phyloP scores from a whole-genome alignment of 2,329 filamentous ascomycete genomes.

The Arachnomyces sp. region DNA sequence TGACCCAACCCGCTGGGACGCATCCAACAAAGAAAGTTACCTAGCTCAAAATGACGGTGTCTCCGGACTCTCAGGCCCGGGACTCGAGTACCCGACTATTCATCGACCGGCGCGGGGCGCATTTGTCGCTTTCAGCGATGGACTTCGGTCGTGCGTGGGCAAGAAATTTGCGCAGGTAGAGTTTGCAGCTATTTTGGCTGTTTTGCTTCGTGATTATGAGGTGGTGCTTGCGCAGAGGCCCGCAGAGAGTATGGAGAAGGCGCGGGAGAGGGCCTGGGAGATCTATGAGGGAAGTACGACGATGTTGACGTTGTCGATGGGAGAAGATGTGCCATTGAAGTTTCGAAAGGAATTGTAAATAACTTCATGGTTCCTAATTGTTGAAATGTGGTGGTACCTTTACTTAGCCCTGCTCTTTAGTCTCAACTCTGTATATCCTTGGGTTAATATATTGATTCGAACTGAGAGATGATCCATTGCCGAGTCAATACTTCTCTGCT shows the following conservation, averaged over 20 bases:
- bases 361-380: too few relatives aligned
- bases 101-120: constrained; percentile 13
- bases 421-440: too few relatives aligned
- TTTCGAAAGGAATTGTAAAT: constrained; percentile 10
- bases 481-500: too few relatives aligned
- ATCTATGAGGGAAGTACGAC: constrained; percentile 9
- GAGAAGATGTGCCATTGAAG: constrained; percentile 11
- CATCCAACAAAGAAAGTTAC: constrained; percentile 13
- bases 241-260: too few relatives aligned
- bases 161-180: constrained; percentile 22
- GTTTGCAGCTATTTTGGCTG: constrained; percentile 13
- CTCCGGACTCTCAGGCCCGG: constrained; percentile 11
- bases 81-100: constrained; percentile 15
- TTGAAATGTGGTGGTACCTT: too few relatives aligned
- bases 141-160: constrained; percentile 16
- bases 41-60: constrained; percentile 13
- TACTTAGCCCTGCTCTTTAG: too few relatives aligned
- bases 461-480: too few relatives aligned
- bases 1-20: constrained; percentile 17
- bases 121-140: constrained; percentile 20
- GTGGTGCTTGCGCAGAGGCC: constrained; percentile 8
- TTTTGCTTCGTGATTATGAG: constrained; percentile 12
- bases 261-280: constrained; percentile 1
- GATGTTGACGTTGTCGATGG: constrained; percentile 14
- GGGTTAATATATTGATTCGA: too few relatives aligned